Base-by-base conservation (phyloP, 1,139 yeast species). In the Candida sp. region DNA sequence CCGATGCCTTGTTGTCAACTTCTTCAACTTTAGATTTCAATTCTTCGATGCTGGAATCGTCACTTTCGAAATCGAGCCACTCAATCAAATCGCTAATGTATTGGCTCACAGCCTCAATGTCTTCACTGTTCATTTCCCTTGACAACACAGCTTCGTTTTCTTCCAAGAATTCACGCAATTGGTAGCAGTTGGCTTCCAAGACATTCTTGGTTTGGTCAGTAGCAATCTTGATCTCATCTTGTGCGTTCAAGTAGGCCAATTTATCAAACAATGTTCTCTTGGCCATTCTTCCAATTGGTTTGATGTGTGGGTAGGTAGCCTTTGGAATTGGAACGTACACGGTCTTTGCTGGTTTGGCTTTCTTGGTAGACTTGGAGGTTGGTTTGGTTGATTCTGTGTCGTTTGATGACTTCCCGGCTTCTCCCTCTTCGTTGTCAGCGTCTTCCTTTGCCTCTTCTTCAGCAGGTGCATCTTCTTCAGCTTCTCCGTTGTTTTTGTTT, bases 11-110 rank as follows among this genome's bases (percentile, higher is more conserved):
- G 3, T 51, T 51, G 3, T 56, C 52, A 17, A 75, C 51, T 42
- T 61, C 60, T 2, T 58, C 53, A 22, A 66, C 56, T 54, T 69
- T 73, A 1, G 53, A 58, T 44, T 67, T 60, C 42, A 83, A 65
- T 7, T 72, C 80, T n/a, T 72, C 72, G 40, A 77, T 53, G 1
- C 76, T 56, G 1, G 90, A 81, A 31, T 73, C 75, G 50, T 84
- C 89, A 49, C 90, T 81, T 25, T 86, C 93, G 58, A 81, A 85
- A 49, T 90, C 96, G 37, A 91, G 72, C 97, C 97, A 90, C 55
- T 88, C 96, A 48, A 88, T 70, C 26, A 78, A 70, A 26, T 84
- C 86, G 31, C 72, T 57, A 2, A 87, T 78, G 34, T 58, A 57
- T 3, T 55, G 42, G 31, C 61, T 55, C 39, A 63, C 60, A 7